Percentiles rank a stretch among this genome's conserved stretches.
Evolutionary conservation across 345 rosid species (phyloP).

Genomic region (Erodium maritimum): DNA sequence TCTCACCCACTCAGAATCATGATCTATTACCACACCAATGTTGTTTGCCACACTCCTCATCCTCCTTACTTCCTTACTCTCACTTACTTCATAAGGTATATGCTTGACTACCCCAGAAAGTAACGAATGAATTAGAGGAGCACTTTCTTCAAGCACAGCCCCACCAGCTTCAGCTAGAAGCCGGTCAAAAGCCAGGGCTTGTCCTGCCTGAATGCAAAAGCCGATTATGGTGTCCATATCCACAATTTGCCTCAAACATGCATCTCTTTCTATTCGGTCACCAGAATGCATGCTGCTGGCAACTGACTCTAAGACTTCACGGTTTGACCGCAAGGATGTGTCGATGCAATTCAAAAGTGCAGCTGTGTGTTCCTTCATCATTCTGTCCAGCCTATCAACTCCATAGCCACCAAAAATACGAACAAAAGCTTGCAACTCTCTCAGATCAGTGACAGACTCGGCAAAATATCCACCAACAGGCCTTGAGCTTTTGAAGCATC

Average conservation of each 20-base stretch:
- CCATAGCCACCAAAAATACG: conserved; percentile 93
- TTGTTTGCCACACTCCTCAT: conserved; percentile 65
- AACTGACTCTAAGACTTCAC: conserved; percentile 71
- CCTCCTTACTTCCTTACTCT: conserved; percentile 76
- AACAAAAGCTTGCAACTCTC: conserved; percentile 78
- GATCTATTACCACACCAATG: conserved; percentile 47
- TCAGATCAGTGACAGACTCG: conserved; percentile 83
- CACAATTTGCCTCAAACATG: conserved; percentile 64
- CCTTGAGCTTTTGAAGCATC: conserved; percentile 91
- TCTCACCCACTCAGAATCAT: conserved; percentile 94
- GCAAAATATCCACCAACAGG: conserved; percentile 99
- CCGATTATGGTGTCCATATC: conserved; percentile 91
- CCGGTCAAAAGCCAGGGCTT: conserved; percentile 85
- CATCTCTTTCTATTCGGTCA: conserved; percentile 82
- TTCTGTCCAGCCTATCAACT: conserved; percentile 73
- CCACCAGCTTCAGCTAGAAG: conserved; percentile 95
- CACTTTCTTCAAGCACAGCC: conserved; percentile 73
- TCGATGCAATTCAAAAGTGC: conserved; percentile 92
- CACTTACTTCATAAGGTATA: conserved; percentile 81
- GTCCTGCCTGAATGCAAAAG: conserved; percentile 93
- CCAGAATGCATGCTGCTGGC: conserved; percentile 94
- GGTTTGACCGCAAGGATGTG: conserved; percentile 78
- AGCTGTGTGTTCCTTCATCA: conserved; percentile 95
- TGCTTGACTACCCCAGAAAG: conserved; percentile 65
- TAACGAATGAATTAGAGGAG: conserved; percentile 70